Evolutionary conservation across 2,329 filamentous ascomycete genomes (phyloP).

Genomic region (Nemania sp.): DNA sequence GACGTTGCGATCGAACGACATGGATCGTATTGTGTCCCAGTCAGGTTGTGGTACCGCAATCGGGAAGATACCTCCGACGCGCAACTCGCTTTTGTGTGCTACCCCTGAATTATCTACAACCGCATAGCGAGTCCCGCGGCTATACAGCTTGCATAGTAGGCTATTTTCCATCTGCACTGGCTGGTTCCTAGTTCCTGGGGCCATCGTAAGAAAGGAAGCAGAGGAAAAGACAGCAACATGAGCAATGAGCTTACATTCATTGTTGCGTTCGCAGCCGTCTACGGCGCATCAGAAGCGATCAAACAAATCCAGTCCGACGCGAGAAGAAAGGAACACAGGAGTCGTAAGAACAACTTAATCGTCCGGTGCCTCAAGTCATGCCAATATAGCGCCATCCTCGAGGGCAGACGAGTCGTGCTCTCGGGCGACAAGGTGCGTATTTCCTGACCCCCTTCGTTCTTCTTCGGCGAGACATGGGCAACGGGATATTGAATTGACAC

Average conservation of each 20-base stretch:
- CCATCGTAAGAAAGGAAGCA: background rate
- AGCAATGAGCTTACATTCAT: conserved; percentile 41
- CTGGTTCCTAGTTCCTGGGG: conserved; percentile 8
- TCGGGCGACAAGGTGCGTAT: conserved; percentile 47
- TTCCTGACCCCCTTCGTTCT: background rate
- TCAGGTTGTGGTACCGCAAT: conserved; percentile 15
- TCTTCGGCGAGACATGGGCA: background rate
- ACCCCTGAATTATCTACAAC: conserved; percentile 27
- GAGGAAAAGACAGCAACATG: conserved; percentile 28
- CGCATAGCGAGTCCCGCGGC: conserved; percentile 1
- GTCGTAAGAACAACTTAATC: conserved; percentile 52
- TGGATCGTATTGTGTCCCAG: conserved; percentile 28
- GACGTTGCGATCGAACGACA: conserved; percentile 29
- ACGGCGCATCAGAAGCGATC: conserved; percentile 53
- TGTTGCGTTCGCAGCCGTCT: conserved; percentile 49
- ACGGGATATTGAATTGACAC: conserved; percentile 12
- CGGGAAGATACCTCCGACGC: conserved; percentile 24
- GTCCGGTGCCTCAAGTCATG: conserved; percentile 54
- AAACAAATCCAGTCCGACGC: conserved; percentile 52
- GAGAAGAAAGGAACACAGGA: conserved; percentile 52
- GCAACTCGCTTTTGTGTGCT: conserved; percentile 22
- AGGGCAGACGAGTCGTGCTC: conserved; percentile 51
- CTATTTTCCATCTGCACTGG: background rate
- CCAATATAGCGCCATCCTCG: conserved; percentile 47
- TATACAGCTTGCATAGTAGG: conserved; percentile 8